These are phyloP conservation scores for Brasilioporus rufonigricans DNA, from an alignment of 768 basidiomycete genomes.

Conservation along the genomic window DNA sequence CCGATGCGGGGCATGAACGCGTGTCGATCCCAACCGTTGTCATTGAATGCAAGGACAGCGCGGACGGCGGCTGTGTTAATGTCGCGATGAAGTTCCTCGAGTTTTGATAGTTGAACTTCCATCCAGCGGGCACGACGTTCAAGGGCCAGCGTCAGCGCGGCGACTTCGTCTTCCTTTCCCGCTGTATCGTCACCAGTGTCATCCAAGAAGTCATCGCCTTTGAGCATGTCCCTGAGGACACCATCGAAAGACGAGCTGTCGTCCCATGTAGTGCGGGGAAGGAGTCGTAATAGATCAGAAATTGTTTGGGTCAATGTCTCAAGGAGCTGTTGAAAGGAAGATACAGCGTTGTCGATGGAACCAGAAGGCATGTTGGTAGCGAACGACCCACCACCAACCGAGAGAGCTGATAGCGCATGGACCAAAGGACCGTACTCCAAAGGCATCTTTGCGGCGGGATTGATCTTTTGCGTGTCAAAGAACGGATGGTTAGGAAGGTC, in stretches of 20 bases:
- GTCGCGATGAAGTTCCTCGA: slow-evolving; percentile 86
- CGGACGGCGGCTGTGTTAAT: slow-evolving; percentile 87
- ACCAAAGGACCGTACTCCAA: slow-evolving; percentile 83
- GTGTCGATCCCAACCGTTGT: slow-evolving; percentile 78
- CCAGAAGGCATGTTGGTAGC: slow-evolving; percentile 76
- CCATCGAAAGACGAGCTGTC: slow-evolving; percentile 88
- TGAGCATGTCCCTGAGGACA: slow-evolving; percentile 83
- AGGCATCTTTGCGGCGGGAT: slow-evolving; percentile 76
- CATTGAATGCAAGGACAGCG: slow-evolving; percentile 79
- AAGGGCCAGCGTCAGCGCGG: slow-evolving; percentile 75
- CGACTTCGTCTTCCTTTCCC: slow-evolving; percentile 80
- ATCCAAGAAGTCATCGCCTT: slow-evolving; percentile 83
- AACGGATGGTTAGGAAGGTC: slow-evolving; percentile 69
- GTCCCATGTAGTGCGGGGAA: slow-evolving; percentile 88
- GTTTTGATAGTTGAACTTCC: slow-evolving; percentile 85
- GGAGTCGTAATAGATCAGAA: slow-evolving; percentile 78
- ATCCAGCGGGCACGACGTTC: slow-evolving; percentile 92
- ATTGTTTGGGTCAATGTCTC: slow-evolving; percentile 90
- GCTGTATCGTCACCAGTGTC: slow-evolving; percentile 64
- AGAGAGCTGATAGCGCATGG: slow-evolving; percentile 81
- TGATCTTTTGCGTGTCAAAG: slow-evolving; percentile 70
- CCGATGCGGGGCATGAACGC: slow-evolving; percentile 69
- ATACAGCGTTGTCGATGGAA: slow-evolving; percentile 88
- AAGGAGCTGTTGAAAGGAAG: slow-evolving; percentile 84
- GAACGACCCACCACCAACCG: slow-evolving; percentile 82